phyloP scores from a whole-genome alignment of 208 protist genomes.

The Trichomonas tenax region DNA sequence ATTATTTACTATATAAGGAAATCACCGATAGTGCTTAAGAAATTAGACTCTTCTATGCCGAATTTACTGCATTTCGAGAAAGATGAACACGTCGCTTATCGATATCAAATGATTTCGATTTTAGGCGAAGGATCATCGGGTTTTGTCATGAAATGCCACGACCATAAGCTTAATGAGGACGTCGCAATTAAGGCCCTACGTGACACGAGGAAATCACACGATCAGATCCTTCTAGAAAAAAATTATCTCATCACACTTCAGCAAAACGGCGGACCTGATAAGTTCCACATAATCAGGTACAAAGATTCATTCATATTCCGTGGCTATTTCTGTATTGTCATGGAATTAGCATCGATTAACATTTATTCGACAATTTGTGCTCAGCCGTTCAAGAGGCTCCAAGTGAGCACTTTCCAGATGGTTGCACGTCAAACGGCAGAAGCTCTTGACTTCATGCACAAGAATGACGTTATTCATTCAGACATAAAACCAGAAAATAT shows the following conservation, averaged over 20 bases:
- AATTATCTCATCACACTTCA: background rate
- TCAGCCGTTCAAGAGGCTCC: background rate
- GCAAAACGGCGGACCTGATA: background rate
- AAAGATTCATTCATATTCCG: background rate
- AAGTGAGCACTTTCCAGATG: background rate
- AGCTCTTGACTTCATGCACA: background rate
- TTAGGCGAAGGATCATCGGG: background rate
- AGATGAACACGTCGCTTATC: background rate
- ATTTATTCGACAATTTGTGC: background rate
- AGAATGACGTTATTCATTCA: slow-evolving; percentile 30
- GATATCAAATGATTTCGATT: background rate
- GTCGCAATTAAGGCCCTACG: background rate
- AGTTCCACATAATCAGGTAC: background rate
- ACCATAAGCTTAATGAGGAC: background rate
- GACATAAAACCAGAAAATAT: slow-evolving; percentile 57
- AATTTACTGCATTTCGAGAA: background rate
- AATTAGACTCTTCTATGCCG: background rate
- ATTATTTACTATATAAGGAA: slow-evolving; percentile 3
- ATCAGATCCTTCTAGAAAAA: background rate
- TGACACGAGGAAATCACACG: background rate
- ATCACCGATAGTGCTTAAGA: background rate
- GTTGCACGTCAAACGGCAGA: background rate
- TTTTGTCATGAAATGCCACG: background rate
- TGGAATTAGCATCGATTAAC: background rate
- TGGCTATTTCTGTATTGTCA: background rate